These are phyloP conservation scores for Pascua guehoae DNA, from an alignment of 1,284 basidiomycete species.

Conservation along the genomic window DNA sequence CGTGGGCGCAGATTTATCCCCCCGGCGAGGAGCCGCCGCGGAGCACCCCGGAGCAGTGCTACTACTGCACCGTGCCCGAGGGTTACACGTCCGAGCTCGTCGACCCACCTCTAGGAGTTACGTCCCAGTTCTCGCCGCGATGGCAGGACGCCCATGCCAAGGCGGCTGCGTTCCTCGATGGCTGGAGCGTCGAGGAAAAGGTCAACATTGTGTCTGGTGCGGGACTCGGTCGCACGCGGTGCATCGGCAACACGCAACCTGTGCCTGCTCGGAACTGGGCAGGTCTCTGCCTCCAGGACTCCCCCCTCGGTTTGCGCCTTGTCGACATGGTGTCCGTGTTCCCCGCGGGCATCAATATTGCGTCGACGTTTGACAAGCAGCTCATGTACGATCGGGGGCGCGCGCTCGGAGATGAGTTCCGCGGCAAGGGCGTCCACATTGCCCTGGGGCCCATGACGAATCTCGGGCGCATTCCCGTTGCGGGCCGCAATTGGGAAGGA, in stretches of 20 bases:
- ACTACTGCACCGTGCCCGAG: slow-evolving; percentile 17
- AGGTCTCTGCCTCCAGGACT: slow-evolving; percentile 62
- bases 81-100: slow-evolving; percentile 27
- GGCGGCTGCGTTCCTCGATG: slow-evolving; percentile 43
- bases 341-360: slow-evolving; percentile 70
- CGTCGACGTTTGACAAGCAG: slow-evolving; percentile 67
- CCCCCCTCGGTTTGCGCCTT: slow-evolving; percentile 59
- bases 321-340: slow-evolving; percentile 65
- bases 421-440: slow-evolving; percentile 73
- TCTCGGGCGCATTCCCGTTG: slow-evolving; percentile 60
- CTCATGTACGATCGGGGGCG: slow-evolving; percentile 68
- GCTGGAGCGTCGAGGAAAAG: slow-evolving; percentile 52
- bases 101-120: slow-evolving; percentile 17
- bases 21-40: too few species aligned
- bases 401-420: slow-evolving; percentile 72
- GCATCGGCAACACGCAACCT: slow-evolving; percentile 65
- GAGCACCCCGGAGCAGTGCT: slow-evolving; percentile 1
- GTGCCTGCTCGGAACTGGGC: slow-evolving; percentile 62
- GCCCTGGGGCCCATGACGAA: slow-evolving; percentile 56
- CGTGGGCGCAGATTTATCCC: too few species aligned
- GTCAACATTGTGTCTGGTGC: slow-evolving; percentile 51
- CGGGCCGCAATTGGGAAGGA: slow-evolving; percentile 80
- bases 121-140: slow-evolving; percentile 12
- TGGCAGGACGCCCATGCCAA: slow-evolving; percentile 36
- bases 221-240: slow-evolving; percentile 51